Conservation (phyloP, 805 yeast species). For the Kluyveromyces nonfermentans region DNA sequence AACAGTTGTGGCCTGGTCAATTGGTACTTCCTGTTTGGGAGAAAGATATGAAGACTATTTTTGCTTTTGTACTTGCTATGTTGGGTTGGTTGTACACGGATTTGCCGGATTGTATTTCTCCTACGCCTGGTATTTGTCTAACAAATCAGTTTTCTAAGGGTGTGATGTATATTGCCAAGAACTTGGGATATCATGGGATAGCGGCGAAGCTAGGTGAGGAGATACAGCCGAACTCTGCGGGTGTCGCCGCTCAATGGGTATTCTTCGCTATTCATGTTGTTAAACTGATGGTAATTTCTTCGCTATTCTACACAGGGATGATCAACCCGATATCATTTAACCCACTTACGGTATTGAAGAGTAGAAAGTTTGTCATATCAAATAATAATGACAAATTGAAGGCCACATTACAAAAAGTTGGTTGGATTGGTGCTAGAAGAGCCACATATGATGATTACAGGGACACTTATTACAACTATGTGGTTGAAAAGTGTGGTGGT, state of each 20-base stretch:
- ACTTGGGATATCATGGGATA: conserved; percentile 33
- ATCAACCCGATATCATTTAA: conserved; percentile 63
- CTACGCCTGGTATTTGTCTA: conserved; percentile 85
- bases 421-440: conserved; percentile 93
- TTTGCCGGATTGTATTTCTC: conserved; percentile 78
- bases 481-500: conserved; percentile 62
- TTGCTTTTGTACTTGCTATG: conserved; percentile 25
- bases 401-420: conserved; percentile 48
- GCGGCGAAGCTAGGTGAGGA: conserved; percentile 45
- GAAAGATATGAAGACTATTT: conserved; percentile 10
- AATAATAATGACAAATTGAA: conserved; percentile 25
- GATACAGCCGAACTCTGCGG: conserved; percentile 31
- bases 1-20: conserved; percentile 83
- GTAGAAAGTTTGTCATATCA: conserved; percentile 26
- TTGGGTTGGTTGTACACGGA: conserved; percentile 83
- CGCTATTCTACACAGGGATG: conserved; percentile 56
- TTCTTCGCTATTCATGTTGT: conserved; percentile 67
- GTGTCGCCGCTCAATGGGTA: conserved; percentile 44
- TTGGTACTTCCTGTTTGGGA: conserved; percentile 40
- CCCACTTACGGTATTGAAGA: conserved; percentile 27
- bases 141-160: conserved; percentile 46
- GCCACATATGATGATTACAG: conserved; percentile 62
- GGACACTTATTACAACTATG: conserved; percentile 53
- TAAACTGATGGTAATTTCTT: conserved; percentile 48
- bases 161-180: conserved; percentile 20